Evolutionary conservation across 164 flowering plant genomes (phyloP).

Genomic region (Magnolia officinalis): DNA sequence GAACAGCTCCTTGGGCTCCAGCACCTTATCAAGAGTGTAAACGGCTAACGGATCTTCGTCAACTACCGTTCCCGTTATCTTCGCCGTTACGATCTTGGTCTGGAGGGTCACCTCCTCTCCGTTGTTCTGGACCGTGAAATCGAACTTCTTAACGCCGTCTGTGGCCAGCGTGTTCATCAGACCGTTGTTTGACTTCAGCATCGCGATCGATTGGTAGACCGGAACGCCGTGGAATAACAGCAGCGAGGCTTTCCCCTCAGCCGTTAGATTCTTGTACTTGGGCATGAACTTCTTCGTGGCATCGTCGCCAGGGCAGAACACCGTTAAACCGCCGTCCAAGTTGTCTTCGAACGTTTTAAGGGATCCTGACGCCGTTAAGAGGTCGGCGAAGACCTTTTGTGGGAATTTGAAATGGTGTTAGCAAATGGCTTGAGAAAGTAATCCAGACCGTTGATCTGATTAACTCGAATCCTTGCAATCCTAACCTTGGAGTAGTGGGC

Average conservation of each 20-base stretch:
- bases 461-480: too few species aligned
- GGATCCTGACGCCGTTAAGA: slow-evolving; percentile 41
- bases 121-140: slow-evolving; percentile 34
- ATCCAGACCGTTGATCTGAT: not conserved
- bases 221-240: slow-evolving; percentile 39
- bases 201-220: slow-evolving; percentile 31
- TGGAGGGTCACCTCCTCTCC: slow-evolving; percentile 39
- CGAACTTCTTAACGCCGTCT: slow-evolving; percentile 32
- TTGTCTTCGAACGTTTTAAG: slow-evolving; percentile 32
- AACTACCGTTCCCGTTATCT: slow-evolving; percentile 51
- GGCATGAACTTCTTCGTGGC: slow-evolving; percentile 26
- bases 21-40: slow-evolving; percentile 56
- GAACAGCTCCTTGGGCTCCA: slow-evolving; percentile 71
- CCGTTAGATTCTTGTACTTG: slow-evolving; percentile 41
- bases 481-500: too few species aligned
- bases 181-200: slow-evolving; percentile 42
- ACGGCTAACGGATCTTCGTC: slow-evolving; percentile 74
- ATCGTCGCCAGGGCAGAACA: slow-evolving; percentile 35
- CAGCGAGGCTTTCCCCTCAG: slow-evolving; percentile 25
- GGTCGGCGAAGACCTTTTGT: slow-evolving; percentile 41
- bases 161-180: slow-evolving; percentile 41
- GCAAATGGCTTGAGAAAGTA: not conserved
- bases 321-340: slow-evolving; percentile 33
- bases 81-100: slow-evolving; percentile 66
- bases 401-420: not conserved